These are phyloP conservation scores for Mycosphaerella arachidis DNA, from an alignment of 2,329 filamentous ascomycete species.

Conservation along the genomic window DNA sequence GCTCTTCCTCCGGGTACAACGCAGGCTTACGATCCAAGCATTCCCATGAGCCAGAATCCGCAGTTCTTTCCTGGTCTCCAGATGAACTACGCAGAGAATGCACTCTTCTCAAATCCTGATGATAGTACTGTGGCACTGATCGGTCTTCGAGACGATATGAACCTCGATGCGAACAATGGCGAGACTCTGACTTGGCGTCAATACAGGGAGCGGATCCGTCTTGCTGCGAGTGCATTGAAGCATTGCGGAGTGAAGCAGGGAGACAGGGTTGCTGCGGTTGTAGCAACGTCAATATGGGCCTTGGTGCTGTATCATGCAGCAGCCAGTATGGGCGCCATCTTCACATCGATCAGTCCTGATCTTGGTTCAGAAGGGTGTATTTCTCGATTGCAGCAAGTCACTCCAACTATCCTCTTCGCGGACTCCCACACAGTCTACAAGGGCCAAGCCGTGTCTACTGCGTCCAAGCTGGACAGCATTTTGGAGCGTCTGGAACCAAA, in stretches of 20 bases:
- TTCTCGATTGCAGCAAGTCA: slow-evolving; percentile 38
- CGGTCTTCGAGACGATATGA: slow-evolving; percentile 38
- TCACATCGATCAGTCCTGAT: slow-evolving; percentile 43
- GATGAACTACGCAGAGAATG: slow-evolving; percentile 42
- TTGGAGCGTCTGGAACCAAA: slow-evolving; percentile 27
- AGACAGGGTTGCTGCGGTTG: slow-evolving; percentile 39
- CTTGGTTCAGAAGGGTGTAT: slow-evolving; percentile 38
- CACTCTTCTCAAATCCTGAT: slow-evolving; percentile 36
- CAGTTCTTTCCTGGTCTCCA: slow-evolving; percentile 37
- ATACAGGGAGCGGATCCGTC: slow-evolving; percentile 37
- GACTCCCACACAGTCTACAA: slow-evolving; percentile 41
- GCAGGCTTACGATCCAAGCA: slow-evolving; percentile 36
- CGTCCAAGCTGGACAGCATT: slow-evolving; percentile 33
- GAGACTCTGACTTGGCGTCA: slow-evolving; percentile 39
- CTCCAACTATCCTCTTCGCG: slow-evolving; percentile 39
- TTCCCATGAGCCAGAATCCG: slow-evolving; percentile 37
- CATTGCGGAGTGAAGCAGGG: slow-evolving; percentile 36
- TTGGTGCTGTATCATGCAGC: slow-evolving; percentile 40
- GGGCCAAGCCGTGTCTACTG: slow-evolving; percentile 33
- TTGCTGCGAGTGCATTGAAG: slow-evolving; percentile 37
- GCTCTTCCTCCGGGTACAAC: slow-evolving; percentile 30
- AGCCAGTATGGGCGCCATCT: slow-evolving; percentile 42
- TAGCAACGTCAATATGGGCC: slow-evolving; percentile 42
- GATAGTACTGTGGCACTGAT: slow-evolving; percentile 37
- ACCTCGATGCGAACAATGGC: slow-evolving; percentile 27